Evolutionary conservation across 1,284 basidiomycete genomes (phyloP).

Genomic region (Fomitopsis palustris): DNA sequence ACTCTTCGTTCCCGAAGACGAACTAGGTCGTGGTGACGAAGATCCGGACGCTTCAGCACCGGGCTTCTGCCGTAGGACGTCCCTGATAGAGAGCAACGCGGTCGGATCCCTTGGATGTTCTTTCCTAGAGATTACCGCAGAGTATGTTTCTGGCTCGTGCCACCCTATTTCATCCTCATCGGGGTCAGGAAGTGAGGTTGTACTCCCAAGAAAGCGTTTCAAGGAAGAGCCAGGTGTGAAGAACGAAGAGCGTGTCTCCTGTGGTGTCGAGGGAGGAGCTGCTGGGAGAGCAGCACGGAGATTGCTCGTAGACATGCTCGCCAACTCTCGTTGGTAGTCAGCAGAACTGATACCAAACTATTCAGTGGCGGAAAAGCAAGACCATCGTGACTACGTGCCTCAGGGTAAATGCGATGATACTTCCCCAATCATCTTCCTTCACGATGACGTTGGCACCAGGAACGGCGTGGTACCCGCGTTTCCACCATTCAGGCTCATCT

Average conservation of each 20-base stretch:
- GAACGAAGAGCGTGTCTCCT: conserved; percentile 34
- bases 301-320: conserved; percentile 35
- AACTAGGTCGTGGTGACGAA: conserved; percentile 12
- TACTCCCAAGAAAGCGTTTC: conserved; percentile 41
- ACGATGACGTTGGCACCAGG: conserved; percentile 68
- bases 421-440: conserved; percentile 69
- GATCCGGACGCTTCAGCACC: conserved; percentile 22
- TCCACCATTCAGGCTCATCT: conserved; percentile 62
- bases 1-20: conserved; percentile 7
- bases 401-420: conserved; percentile 70
- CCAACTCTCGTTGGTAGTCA: conserved; percentile 60
- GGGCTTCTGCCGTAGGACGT: conserved; percentile 54
- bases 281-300: conserved; percentile 17
- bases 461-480: conserved; percentile 54
- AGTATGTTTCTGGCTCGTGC: conserved; percentile 59
- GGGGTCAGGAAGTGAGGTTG: conserved; percentile 45
- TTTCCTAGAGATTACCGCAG: conserved; percentile 56
- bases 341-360: conserved; percentile 38
- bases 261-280: conserved; percentile 23
- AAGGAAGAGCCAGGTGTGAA: conserved; percentile 44
- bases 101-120: conserved; percentile 59
- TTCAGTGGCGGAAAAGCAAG: neutral
- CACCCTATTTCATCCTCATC: conserved; percentile 55
- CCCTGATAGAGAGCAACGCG: conserved; percentile 52
- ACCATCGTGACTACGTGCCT: conserved; percentile 36